These are phyloP conservation scores for Tulasnella sp. DNA, from an alignment of 768 basidiomycete genomes.

Conservation along the genomic window DNA sequence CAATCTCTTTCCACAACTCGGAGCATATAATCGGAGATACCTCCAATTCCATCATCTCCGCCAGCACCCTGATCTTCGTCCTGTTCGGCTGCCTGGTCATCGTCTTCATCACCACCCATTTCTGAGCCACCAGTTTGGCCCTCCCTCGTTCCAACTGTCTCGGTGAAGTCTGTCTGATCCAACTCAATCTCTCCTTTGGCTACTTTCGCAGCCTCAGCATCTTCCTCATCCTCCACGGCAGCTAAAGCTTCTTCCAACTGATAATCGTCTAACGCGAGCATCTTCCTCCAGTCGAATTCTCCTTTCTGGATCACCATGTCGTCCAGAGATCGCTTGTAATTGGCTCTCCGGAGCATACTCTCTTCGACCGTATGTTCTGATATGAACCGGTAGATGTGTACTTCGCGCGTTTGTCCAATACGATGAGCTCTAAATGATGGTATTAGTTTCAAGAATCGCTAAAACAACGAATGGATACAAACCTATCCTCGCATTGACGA, in stretches of 20 bases:
- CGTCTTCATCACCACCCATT: conserved; percentile 21
- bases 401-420: conserved; percentile 56
- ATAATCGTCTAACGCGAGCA: conserved; percentile 47
- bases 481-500: conserved; percentile 32
- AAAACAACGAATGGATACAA: conserved; percentile 29
- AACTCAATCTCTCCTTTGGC: conserved; percentile 64
- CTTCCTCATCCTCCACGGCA: conserved; percentile 79
- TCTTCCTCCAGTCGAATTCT: conserved; percentile 85
- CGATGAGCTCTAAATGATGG: conserved; percentile 25
- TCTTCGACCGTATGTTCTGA: conserved; percentile 87
- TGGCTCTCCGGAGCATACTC: conserved; percentile 92
- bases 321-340: conserved; percentile 88
- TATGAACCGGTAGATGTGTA: conserved; percentile 92
- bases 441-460: neutral
- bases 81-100: conserved; percentile 31
- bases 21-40: conserved; percentile 78
- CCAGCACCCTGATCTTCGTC: conserved; percentile 26
- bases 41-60: conserved; percentile 46
- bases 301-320: conserved; percentile 86
- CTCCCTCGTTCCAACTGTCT: conserved; percentile 26
- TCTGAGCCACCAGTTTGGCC: no score
- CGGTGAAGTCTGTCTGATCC: conserved; percentile 66
- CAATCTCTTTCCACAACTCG: conserved; percentile 45
- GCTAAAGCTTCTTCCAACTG: conserved; percentile 59
- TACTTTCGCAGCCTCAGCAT: conserved; percentile 64